These are phyloP conservation scores for Mytilinidion resinicola DNA, from an alignment of 495 filamentous ascomycete species.

Conservation along the genomic window DNA sequence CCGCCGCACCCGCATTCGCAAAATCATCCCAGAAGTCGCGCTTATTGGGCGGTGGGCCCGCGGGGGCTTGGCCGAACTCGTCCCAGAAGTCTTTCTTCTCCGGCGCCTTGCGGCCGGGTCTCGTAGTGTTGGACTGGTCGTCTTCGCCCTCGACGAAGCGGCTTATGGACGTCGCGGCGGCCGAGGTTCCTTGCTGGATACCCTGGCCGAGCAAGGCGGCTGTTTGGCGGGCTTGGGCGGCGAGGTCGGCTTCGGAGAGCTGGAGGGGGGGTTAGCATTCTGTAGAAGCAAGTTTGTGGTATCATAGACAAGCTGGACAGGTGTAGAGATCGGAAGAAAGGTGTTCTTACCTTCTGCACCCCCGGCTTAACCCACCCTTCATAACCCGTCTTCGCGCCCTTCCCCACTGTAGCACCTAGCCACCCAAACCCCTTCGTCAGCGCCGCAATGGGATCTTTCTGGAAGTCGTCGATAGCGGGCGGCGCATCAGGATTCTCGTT, in stretches of 20 bases:
- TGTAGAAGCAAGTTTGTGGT: neutral
- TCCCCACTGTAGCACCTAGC: conserved; percentile 78
- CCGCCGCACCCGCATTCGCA: conserved; percentile 26
- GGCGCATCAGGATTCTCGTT: conserved; percentile 30
- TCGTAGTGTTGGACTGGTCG: neutral
- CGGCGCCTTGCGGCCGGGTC: conserved; percentile 25
- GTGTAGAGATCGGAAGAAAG: neutral
- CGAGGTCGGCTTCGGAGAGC: conserved; percentile 82
- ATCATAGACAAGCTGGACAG: conserved; percentile 5
- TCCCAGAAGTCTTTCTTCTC: conserved; percentile 71
- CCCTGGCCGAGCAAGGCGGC: conserved; percentile 61
- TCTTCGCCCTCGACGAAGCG: conserved; percentile 72
- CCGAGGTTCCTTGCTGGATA: conserved; percentile 59
- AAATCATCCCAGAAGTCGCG: conserved; percentile 68
- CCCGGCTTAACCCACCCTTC: conserved; percentile 86
- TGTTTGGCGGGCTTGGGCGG: conserved; percentile 67
- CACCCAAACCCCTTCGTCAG: conserved; percentile 90
- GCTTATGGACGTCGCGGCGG: conserved; percentile 68
- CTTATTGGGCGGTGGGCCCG: conserved; percentile 34
- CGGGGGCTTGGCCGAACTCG: conserved; percentile 32
- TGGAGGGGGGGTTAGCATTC: conserved; percentile 31
- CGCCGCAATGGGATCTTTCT: conserved; percentile 83
- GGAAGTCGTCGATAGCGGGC: conserved; percentile 75
- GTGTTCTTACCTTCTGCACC: conserved; percentile 63
- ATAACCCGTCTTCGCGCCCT: conserved; percentile 82